Percentiles rank a stretch among this genome's conserved stretches.
phyloP scores from a whole-genome alignment of 1,139 yeast genomes.

The Zygoascus hellenicus region DNA sequence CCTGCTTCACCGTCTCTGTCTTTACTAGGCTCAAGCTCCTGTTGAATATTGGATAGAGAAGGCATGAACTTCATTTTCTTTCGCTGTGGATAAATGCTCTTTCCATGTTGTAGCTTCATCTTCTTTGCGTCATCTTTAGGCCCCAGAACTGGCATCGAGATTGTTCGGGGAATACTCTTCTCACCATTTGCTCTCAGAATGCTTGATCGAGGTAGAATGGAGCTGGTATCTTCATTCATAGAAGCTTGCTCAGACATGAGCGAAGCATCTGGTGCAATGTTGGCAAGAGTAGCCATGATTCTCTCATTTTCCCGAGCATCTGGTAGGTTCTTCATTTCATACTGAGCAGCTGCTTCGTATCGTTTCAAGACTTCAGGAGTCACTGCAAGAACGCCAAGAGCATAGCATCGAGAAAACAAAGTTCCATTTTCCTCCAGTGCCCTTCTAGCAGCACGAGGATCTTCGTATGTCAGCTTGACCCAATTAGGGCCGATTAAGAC shows the following conservation, averaged over 20 bases:
- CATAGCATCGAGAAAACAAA: constrained; percentile 54
- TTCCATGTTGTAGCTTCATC: not conserved
- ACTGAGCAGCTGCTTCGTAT: constrained; percentile 6
- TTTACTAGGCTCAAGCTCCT: not conserved
- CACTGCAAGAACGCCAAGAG: constrained; percentile 8
- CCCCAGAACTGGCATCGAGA: constrained; percentile 28
- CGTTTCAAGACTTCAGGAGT: constrained; percentile 1
- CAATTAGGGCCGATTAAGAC: constrained; percentile 82
- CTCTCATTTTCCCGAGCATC: not conserved
- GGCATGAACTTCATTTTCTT: constrained; percentile 6
- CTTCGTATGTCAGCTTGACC: constrained; percentile 80
- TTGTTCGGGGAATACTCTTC: constrained; percentile 22
- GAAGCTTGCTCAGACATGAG: constrained; percentile 6
- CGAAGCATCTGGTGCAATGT: not conserved
- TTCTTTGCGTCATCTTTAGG: not conserved
- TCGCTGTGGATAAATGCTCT: constrained; percentile 5
- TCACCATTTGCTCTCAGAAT: not conserved
- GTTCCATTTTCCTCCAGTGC: constrained; percentile 81
- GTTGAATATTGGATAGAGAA: constrained; percentile 1
- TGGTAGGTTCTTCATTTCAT: not conserved
- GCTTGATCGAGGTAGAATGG: not conserved
- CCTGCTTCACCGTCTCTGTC: not conserved
- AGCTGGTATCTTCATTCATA: not conserved
- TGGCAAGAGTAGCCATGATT: not conserved
- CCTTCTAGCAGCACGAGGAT: constrained; percentile 67